Evolutionary conservation across 2,329 filamentous ascomycete species (phyloP).

Genomic region (Fusarium tricinctum): DNA sequence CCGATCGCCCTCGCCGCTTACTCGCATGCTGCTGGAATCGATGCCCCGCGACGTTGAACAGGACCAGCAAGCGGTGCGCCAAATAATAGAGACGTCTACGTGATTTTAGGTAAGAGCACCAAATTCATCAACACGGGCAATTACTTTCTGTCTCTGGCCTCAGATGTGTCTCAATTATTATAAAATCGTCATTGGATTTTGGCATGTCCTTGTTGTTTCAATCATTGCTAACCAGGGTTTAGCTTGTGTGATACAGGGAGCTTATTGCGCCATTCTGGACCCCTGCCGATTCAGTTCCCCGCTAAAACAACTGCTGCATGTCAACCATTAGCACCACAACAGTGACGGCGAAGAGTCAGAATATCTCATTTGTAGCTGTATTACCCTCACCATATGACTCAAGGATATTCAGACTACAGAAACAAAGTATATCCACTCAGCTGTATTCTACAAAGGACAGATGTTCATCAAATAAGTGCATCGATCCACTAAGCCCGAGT

Average conservation of each 20-base stretch:
- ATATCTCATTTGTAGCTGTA: not conserved
- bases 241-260: conserved; percentile 21
- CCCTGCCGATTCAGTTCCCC: conserved; percentile 20
- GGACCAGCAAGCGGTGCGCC: conserved; percentile 17
- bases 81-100: conserved; percentile 22
- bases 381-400: conserved; percentile 7
- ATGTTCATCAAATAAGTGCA: too few relatives aligned
- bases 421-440: not conserved
- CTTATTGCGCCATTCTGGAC: conserved; percentile 37
- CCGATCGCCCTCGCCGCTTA: conserved; percentile 47
- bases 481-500: not conserved
- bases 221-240: not conserved
- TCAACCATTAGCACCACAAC: not conserved
- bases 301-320: not conserved
- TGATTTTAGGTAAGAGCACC: not conserved
- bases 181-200: not conserved
- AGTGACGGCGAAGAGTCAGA: not conserved
- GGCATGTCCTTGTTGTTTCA: not conserved
- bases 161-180: not conserved
- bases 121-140: too few relatives aligned
- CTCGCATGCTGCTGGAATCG: conserved; percentile 48
- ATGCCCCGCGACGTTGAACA: conserved; percentile 45
- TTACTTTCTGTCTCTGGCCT: not conserved
- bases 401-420: not conserved
- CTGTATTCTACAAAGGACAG: not conserved